A percentile compares a stretch with the other conserved stretches of the same genome.
phyloP scores from a whole-genome alignment of 2,329 filamentous ascomycete genomes.

The Penicillium sp. region DNA sequence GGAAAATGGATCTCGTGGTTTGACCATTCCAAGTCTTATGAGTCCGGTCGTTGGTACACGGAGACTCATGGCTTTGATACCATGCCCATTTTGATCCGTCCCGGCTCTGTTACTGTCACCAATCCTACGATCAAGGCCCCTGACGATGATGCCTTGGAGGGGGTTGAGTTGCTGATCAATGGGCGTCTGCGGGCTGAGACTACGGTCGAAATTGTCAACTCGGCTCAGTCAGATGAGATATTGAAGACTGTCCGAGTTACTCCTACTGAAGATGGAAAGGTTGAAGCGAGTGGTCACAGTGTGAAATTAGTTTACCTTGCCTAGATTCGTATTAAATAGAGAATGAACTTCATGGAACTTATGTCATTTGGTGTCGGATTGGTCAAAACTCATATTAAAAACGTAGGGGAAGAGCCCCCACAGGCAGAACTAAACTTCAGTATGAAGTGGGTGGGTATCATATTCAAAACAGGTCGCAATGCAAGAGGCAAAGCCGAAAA shows the following conservation, averaged over 20 bases:
- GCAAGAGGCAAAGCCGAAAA: constrained; percentile 16
- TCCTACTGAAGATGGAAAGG: constrained; percentile 14
- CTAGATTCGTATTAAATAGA: constrained; percentile 2
- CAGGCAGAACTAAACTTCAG: constrained; percentile 6
- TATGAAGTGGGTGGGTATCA: constrained; percentile 26
- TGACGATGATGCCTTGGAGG: constrained; percentile 30
- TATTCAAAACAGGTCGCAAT: constrained; percentile 18
- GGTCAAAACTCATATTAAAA: constrained; percentile 8
- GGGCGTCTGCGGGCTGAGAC: constrained; percentile 21
- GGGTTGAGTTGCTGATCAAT: constrained; percentile 35
- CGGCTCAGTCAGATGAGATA: constrained; percentile 26
- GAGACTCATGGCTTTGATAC: constrained; percentile 61
- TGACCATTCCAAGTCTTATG: constrained; percentile 47
- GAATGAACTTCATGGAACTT: background rate
- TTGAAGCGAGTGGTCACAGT: constrained; percentile 19
- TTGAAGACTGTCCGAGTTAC: constrained; percentile 26
- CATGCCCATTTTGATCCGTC: constrained; percentile 59
- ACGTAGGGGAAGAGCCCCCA: constrained; percentile 1
- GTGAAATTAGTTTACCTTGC: constrained; percentile 27
- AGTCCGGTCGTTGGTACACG: constrained; percentile 55
- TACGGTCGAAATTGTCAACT: constrained; percentile 30
- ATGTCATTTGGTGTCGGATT: constrained; percentile 6
- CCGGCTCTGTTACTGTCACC: constrained; percentile 36
- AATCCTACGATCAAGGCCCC: constrained; percentile 31
- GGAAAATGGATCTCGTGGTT: constrained; percentile 50